Percentiles rank a stretch among this genome's conserved stretches.
These are phyloP conservation scores for Coemansia sp. DNA, from an alignment of 192 early-diverging fungal species.

Conservation along the genomic window DNA sequence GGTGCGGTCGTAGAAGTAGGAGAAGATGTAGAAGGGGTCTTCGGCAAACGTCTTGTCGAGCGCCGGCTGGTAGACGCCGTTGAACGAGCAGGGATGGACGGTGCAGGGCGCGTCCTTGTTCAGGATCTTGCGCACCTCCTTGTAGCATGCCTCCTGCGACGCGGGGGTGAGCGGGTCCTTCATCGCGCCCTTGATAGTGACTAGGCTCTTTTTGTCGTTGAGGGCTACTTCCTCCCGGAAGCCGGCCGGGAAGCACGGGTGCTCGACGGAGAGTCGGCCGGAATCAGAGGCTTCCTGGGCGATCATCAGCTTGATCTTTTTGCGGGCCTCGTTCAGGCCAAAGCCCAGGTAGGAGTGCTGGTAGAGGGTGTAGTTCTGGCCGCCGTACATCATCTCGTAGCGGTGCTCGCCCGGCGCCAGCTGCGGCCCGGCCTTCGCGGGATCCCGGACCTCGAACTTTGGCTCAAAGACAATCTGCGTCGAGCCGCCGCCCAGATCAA, in stretches of 20 bases:
- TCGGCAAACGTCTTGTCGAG: constrained; percentile 64
- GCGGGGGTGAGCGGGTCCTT: constrained; percentile 53
- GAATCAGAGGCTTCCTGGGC: constrained; percentile 30
- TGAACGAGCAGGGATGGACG: constrained; percentile 78
- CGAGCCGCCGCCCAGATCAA: constrained; percentile 96
- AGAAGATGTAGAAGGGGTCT: constrained; percentile 90
- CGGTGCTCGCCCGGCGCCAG: constrained; percentile 68
- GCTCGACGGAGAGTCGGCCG: constrained; percentile 40
- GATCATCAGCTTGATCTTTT: constrained; percentile 62
- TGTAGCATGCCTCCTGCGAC: constrained; percentile 28
- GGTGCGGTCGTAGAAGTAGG: constrained; percentile 92
- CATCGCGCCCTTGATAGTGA: constrained; percentile 58
- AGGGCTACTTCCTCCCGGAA: constrained; percentile 55
- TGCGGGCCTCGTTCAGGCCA: constrained; percentile 86
- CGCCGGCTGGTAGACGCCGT: constrained; percentile 89
- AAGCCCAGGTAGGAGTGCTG: constrained; percentile 96
- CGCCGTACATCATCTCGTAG: constrained; percentile 69
- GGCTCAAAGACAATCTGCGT: constrained; percentile 99
- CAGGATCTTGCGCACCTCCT: constrained; percentile 66
- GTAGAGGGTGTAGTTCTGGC: constrained; percentile 77
- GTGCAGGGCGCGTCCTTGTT: constrained; percentile 68
- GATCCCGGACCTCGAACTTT: constrained; percentile 39
- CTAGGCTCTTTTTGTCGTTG: constrained; percentile 16
- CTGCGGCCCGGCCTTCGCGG: constrained; percentile 28
- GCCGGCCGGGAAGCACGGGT: constrained; percentile 72